Percentiles rank a stretch among this genome's conserved stretches.
These are phyloP conservation scores for Anaeromyces robustus DNA, from an alignment of 192 early-diverging fungal species.

Conservation along the genomic window DNA sequence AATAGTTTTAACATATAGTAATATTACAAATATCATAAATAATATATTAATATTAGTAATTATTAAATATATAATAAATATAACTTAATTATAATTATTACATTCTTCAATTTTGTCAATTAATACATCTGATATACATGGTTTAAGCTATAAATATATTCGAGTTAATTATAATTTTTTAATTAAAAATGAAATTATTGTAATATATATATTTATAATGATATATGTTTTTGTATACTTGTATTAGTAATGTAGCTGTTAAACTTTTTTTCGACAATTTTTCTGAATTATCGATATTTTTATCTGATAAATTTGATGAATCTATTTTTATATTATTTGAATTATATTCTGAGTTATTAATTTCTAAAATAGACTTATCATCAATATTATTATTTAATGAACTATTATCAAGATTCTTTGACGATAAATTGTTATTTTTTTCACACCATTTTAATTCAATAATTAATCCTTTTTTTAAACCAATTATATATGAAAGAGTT, in stretches of 20 bases:
- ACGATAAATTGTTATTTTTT: too few relatives aligned
- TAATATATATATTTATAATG: too few relatives aligned
- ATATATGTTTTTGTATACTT: neutral
- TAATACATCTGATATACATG: neutral
- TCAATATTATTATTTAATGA: too few relatives aligned
- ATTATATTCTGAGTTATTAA: too few relatives aligned
- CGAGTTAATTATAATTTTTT: too few relatives aligned
- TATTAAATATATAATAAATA: neutral
- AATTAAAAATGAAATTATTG: too few relatives aligned
- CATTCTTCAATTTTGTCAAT: neutral
- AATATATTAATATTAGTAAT: neutral
- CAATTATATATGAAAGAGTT: neutral
- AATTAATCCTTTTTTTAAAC: neutral
- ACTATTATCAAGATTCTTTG: too few relatives aligned
- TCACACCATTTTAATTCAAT: neutral
- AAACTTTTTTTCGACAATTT: neutral
- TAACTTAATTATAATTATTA: neutral
- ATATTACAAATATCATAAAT: too few relatives aligned
- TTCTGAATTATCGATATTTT: neutral
- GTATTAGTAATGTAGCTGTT: neutral
- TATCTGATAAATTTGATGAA: too few relatives aligned
- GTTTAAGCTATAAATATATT: neutral
- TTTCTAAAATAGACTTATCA: too few relatives aligned
- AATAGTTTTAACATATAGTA: too few relatives aligned
- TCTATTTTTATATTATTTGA: too few relatives aligned